These are phyloP conservation scores for Jatropha multifida DNA, from an alignment of 441 rosid species.

Conservation along the genomic window DNA sequence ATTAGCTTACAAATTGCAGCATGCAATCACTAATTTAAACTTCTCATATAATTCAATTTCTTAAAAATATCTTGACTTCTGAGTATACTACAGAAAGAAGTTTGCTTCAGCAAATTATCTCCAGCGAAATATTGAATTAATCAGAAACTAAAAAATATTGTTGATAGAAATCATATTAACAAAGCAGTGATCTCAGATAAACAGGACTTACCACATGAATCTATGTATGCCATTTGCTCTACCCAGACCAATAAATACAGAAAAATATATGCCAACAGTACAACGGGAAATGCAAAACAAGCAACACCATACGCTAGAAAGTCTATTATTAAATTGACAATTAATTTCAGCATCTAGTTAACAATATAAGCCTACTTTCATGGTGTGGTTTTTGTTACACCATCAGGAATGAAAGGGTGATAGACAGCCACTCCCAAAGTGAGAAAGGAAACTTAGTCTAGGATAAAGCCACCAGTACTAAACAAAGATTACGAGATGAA, in stretches of 20 bases:
- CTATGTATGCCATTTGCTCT: background rate
- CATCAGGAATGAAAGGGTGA: background rate
- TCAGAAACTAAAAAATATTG: background rate
- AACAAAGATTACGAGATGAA: constrained; percentile 2
- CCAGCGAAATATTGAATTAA: background rate
- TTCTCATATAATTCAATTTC: background rate
- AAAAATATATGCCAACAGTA: background rate
- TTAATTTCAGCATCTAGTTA: no score
- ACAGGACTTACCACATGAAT: background rate
- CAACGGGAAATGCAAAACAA: background rate
- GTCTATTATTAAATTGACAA: no score
- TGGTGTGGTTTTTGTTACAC: background rate
- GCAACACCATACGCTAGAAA: background rate
- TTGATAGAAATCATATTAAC: background rate
- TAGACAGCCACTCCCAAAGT: background rate
- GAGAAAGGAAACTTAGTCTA: no score
- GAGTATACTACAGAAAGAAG: constrained; percentile 1
- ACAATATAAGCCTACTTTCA: no score
- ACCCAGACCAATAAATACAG: constrained; percentile 6
- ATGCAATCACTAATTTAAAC: background rate
- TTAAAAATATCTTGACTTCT: background rate
- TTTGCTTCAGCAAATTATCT: background rate
- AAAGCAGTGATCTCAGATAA: background rate
- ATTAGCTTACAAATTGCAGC: background rate
- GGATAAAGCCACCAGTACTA: background rate